A percentile compares a stretch with the other conserved stretches of the same genome.
Conservation (phyloP, 768 basidiomycete species). For the Leccinellum albellum region DNA sequence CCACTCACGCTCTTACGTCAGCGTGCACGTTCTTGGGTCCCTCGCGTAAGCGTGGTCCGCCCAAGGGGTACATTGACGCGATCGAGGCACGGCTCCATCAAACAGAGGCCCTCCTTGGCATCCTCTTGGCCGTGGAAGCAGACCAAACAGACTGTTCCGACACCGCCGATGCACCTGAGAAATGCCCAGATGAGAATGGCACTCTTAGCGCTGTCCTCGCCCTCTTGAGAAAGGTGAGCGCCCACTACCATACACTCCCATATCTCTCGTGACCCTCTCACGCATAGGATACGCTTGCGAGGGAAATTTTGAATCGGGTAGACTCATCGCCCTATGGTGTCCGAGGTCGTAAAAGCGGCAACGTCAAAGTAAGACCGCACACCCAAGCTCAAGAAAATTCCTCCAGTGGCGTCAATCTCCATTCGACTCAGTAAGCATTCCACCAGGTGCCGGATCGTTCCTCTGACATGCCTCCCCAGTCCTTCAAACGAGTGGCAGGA, state of each 20-base stretch:
- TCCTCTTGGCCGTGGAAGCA: conserved; percentile 54
- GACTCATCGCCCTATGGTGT: conserved; percentile 77
- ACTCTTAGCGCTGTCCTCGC: conserved; percentile 36
- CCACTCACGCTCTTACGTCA: conserved; percentile 26
- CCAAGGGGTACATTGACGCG: conserved; percentile 94
- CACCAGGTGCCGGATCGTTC: not conserved
- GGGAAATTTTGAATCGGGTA: conserved; percentile 78
- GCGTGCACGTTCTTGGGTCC: conserved; percentile 78
- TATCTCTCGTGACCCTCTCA: conserved; percentile 3
- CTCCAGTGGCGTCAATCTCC: conserved; percentile 36
- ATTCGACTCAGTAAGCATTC: conserved; percentile 58
- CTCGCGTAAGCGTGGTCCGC: conserved; percentile 79
- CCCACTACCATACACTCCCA: not conserved
- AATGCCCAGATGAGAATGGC: conserved; percentile 11
- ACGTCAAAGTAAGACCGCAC: conserved; percentile 27
- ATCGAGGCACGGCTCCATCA: conserved; percentile 90
- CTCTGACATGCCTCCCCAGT: conserved; percentile 34
- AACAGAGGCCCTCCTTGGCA: conserved; percentile 84
- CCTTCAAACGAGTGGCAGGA: conserved; percentile 87
- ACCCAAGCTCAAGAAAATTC: conserved; percentile 17
- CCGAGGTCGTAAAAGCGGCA: conserved; percentile 56
- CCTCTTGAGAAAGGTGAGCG: conserved; percentile 49
- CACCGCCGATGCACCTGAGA: conserved; percentile 34
- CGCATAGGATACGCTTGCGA: conserved; percentile 68
- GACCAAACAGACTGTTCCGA: conserved; percentile 15